These are phyloP conservation scores for Lentinula sp. DNA, from an alignment of 768 basidiomycete genomes.

Conservation along the genomic window DNA sequence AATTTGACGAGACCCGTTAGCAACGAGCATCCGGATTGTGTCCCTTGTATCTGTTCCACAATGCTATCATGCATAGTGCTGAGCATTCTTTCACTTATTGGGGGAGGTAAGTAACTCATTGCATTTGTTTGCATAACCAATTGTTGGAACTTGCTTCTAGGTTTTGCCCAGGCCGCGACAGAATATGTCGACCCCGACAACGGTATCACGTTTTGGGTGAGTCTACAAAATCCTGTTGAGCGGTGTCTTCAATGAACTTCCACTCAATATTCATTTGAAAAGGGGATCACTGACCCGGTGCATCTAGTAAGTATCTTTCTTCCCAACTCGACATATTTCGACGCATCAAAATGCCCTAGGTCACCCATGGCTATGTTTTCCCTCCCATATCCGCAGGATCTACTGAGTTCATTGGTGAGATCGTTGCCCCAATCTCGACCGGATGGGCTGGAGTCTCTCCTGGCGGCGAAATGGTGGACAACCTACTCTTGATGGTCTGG, in stretches of 20 bases:
- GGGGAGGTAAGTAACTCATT: slow-evolving; percentile 19
- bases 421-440: slow-evolving; percentile 48
- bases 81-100: slow-evolving; percentile 21
- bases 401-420: slow-evolving; percentile 57
- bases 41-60: not conserved
- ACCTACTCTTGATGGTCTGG: slow-evolving; percentile 58
- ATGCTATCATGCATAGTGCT: slow-evolving; percentile 16
- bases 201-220: slow-evolving; percentile 41
- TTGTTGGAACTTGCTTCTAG: slow-evolving; percentile 18
- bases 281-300: slow-evolving; percentile 34
- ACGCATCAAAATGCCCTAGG: not conserved
- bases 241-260: not conserved
- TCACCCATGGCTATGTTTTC: slow-evolving; percentile 39
- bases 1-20: not conserved
- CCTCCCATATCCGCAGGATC: slow-evolving; percentile 36
- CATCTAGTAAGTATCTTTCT: slow-evolving; percentile 32
- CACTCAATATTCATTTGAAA: not conserved
- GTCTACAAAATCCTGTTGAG: not conserved
- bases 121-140: not conserved
- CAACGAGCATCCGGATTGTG: not conserved
- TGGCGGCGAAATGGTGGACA: slow-evolving; percentile 48
- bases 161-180: slow-evolving; percentile 35
- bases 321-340: slow-evolving; percentile 12
- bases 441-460: slow-evolving; percentile 53
- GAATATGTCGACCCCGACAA: slow-evolving; percentile 45